Evolutionary conservation across 2,329 filamentous ascomycete species (phyloP), one percentile per base, ranked within the genome.

Genomic region (Aureobasidium sp.): DNA sequence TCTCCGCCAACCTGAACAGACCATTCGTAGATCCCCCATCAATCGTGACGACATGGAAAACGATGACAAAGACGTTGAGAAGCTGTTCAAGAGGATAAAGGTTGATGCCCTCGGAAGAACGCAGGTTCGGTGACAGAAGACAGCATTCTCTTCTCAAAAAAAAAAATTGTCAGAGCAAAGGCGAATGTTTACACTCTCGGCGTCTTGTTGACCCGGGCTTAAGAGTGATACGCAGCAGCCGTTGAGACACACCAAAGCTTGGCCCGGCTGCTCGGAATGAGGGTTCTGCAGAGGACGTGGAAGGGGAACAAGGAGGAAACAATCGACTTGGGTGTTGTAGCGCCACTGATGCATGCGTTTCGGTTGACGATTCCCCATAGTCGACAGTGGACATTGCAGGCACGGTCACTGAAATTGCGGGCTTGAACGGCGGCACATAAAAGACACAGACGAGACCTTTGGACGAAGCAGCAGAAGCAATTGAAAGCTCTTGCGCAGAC

Each of bases 201-300:
- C 55, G 41, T 37, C 25, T 57, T 50, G 57, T 50, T 59, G 57
- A 27, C 45, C 25, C 45, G 25, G 57, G 21, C 21, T 25, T 39
- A 50, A 42, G 27, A 41, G 45, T 49, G 45, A 50, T 47, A 37
- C 42, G 54, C 54, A 59, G 42, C 42, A 30, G 54, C 54, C 54
- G 57, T 59, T 59, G 57, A 59, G 57, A 36, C 57, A 50, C 16
- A 34, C 16, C 21, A 42, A 59, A 59, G 57, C 57, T 59, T 50
- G 57, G 57, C 29, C 45, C 57, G 57, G 57, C 44, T 59, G 44
- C 36, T 50, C 57, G 57, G 57, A 59, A 58, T 47, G 32, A 11
- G 54, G 29, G 10, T 58, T 34, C 37, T n/a, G 41, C 42, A 59
- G 45, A 42, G n/a, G 44, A 49, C 21, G 16, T 48, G 32, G 21